Conservation (phyloP, 2,329 filamentous ascomycete species). For the Fusarium protoensiforme region DNA sequence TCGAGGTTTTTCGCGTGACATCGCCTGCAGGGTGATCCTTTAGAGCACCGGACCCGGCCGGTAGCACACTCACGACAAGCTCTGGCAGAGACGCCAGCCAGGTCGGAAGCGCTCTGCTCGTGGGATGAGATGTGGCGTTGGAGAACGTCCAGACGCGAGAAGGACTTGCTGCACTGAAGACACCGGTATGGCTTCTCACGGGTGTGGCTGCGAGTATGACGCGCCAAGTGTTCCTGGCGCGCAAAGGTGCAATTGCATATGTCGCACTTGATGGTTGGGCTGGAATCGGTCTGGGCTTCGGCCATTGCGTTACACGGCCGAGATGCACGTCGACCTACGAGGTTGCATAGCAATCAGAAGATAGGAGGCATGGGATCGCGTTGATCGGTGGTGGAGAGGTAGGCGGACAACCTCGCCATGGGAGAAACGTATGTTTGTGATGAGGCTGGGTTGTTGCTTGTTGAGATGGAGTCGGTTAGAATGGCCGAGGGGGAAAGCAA, state of each 20-base stretch:
- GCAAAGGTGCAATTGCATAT: conserved; percentile 18
- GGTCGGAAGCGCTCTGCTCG: neutral
- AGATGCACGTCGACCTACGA: neutral
- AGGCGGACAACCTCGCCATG: neutral
- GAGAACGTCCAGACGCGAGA: conserved; percentile 27
- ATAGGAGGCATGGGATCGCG: neutral
- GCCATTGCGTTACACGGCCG: neutral
- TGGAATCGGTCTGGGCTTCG: neutral
- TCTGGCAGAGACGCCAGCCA: neutral
- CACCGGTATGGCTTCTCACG: conserved; percentile 30
- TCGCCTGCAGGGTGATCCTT: conserved; percentile 20
- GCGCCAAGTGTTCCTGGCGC: conserved; percentile 26
- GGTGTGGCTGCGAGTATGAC: conserved; percentile 28
- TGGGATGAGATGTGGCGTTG: conserved; percentile 25
- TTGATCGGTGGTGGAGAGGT: neutral
- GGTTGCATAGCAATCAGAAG: neutral
- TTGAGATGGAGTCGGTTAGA: neutral
- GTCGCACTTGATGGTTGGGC: conserved; percentile 1
- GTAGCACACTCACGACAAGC: conserved; percentile 28
- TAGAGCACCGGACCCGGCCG: conserved; percentile 30
- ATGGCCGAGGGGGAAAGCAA: neutral
- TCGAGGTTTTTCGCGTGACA: conserved; percentile 13
- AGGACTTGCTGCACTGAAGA: conserved; percentile 20
- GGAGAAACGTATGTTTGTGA: neutral
- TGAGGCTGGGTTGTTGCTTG: neutral